phyloP scores from a whole-genome alignment of 208 protist species.

The Trypanosoma congolense region DNA sequence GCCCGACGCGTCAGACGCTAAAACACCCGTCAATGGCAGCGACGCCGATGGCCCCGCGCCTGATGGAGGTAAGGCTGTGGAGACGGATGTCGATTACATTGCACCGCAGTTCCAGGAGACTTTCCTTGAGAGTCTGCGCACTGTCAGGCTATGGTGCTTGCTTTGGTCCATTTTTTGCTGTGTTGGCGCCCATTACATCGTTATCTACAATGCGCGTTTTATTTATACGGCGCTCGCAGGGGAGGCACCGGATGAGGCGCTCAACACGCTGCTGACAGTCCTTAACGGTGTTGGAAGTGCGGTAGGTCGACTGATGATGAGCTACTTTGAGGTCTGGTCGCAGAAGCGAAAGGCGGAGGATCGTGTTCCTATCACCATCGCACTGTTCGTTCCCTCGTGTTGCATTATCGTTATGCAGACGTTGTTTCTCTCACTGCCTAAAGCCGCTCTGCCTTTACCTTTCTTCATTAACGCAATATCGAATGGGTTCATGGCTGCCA shows the following conservation, averaged over 20 bases:
- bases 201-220: slow-evolving; percentile 21
- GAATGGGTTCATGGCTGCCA: slow-evolving; percentile 19
- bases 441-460: slow-evolving; percentile 1
- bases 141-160: slow-evolving; percentile 10
- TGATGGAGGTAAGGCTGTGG: too few relatives aligned
- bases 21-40: not conserved
- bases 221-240: slow-evolving; percentile 8
- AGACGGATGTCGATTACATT: slow-evolving; percentile 23
- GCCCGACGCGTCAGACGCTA: not conserved
- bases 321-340: slow-evolving; percentile 27
- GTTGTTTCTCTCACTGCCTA: slow-evolving; percentile 13
- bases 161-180: slow-evolving; percentile 18
- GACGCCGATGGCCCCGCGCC: too few relatives aligned
- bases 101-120: slow-evolving; percentile 22
- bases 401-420: slow-evolving; percentile 6
- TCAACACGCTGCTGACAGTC: slow-evolving; percentile 17
- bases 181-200: slow-evolving; percentile 18
- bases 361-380: slow-evolving; percentile 19
- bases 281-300: slow-evolving; percentile 25
- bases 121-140: slow-evolving; percentile 14
- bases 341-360: slow-evolving; percentile 24
- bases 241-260: slow-evolving; percentile 3
- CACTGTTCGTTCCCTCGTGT: slow-evolving; percentile 12
- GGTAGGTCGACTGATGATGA: slow-evolving; percentile 22
- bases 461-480: slow-evolving; percentile 16